These are phyloP conservation scores for Fusarium pseudograminearum DNA, from an alignment of 2,329 filamentous ascomycete species.

Conservation along the genomic window DNA sequence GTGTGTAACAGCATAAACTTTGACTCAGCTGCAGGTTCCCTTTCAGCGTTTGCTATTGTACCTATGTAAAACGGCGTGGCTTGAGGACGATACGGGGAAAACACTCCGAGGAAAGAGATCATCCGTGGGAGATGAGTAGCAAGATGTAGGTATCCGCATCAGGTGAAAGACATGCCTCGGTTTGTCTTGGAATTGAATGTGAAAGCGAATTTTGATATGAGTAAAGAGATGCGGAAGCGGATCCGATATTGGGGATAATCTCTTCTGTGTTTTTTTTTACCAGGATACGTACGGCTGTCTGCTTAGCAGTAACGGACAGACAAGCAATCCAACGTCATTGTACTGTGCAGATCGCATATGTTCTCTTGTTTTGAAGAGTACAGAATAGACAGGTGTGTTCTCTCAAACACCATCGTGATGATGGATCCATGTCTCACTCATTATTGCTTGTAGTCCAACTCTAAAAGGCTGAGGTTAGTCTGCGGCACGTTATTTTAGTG, in stretches of 20 bases:
- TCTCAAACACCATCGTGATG: not conserved
- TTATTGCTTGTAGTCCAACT: not conserved
- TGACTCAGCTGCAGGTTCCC: not conserved
- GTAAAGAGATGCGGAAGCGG: not conserved
- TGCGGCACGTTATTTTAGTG: not conserved
- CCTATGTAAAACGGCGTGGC: not conserved
- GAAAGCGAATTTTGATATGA: not conserved
- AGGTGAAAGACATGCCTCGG: constrained; percentile 4
- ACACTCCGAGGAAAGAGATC: not conserved
- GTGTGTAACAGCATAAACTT: not conserved
- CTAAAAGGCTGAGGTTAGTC: not conserved
- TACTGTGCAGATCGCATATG: not conserved
- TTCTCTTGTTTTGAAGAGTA: not conserved
- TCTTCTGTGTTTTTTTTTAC: not conserved
- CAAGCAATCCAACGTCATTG: constrained; percentile 8
- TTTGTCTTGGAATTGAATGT: not conserved
- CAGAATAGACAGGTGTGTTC: not conserved
- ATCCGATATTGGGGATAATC: constrained; percentile 5
- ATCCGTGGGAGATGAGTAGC: not conserved
- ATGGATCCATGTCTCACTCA: not conserved
- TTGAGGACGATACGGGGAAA: not conserved
- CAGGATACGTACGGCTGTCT: constrained; percentile 23
- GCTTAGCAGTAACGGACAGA: not conserved
- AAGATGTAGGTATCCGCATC: not conserved
- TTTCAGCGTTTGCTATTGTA: not conserved